A percentile compares a stretch with the other conserved stretches of the same genome.
phyloP scores from a whole-genome alignment of 2,329 filamentous ascomycete species.

The Coccinonectria pachysandricola region DNA sequence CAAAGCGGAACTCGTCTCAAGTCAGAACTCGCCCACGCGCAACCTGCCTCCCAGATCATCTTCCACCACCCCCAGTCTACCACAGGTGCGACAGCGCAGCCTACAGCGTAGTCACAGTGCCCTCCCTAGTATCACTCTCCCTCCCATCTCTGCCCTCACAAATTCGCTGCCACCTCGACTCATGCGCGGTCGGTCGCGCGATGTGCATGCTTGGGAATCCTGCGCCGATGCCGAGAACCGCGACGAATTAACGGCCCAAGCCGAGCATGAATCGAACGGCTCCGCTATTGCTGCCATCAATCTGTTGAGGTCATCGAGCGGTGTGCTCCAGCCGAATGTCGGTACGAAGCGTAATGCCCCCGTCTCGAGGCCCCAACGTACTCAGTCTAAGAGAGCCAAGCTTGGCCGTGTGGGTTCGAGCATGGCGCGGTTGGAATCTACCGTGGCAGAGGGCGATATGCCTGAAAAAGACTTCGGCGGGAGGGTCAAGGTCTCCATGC shows the following conservation, averaged over 20 bases:
- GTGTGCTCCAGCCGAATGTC: constrained; percentile 43
- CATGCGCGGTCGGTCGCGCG: constrained; percentile 65
- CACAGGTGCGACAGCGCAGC: constrained; percentile 37
- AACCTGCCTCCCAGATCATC: constrained; percentile 37
- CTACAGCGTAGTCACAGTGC: constrained; percentile 65
- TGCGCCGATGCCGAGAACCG: constrained; percentile 73
- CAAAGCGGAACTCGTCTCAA: constrained; percentile 74
- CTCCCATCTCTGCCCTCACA: constrained; percentile 43
- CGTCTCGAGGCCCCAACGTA: constrained; percentile 21
- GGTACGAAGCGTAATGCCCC: constrained; percentile 54
- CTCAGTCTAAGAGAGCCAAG: constrained; percentile 50
- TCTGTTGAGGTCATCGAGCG: constrained; percentile 61
- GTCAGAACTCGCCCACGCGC: constrained; percentile 55
- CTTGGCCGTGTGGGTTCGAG: constrained; percentile 52
- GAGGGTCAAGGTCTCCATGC: constrained; percentile 30
- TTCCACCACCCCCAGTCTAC: constrained; percentile 36
- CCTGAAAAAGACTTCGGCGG: constrained; percentile 12
- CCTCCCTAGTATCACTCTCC: constrained; percentile 46
- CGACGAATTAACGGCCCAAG: constrained; percentile 70
- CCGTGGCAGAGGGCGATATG: constrained; percentile 18
- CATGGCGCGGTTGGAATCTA: constrained; percentile 47
- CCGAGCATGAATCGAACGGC: constrained; percentile 69
- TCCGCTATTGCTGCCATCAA: constrained; percentile 75
- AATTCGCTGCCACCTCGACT: constrained; percentile 44
- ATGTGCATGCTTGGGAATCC: constrained; percentile 85